These are phyloP conservation scores for Amanita molliuscula DNA, from an alignment of 768 basidiomycete genomes.

Conservation along the genomic window DNA sequence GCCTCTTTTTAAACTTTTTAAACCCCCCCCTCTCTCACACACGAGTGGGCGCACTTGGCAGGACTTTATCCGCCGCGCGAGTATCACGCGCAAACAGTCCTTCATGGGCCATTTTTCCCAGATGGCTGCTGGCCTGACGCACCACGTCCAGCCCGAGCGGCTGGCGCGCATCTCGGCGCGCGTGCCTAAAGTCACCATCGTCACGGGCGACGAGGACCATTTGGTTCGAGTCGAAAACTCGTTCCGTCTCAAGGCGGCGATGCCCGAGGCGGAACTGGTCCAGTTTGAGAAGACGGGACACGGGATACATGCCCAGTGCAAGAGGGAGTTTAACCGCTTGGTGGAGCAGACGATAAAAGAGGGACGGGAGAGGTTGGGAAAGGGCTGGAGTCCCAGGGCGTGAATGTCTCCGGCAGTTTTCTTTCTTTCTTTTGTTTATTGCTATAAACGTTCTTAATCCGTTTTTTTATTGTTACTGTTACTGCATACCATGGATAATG, in stretches of 20 bases:
- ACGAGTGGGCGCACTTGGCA: no score
- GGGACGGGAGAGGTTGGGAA: constrained; percentile 24
- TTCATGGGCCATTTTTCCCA: constrained; percentile 61
- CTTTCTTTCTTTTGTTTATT: no score
- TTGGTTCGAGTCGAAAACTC: constrained; percentile 46
- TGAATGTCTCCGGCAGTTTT: background rate
- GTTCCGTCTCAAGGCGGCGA: constrained; percentile 36
- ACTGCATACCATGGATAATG: no score
- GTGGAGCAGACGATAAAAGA: constrained; percentile 49
- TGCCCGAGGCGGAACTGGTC: constrained; percentile 52
- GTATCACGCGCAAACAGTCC: constrained; percentile 46
- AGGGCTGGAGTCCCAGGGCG: constrained; percentile 8
- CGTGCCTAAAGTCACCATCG: constrained; percentile 55
- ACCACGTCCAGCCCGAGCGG: constrained; percentile 40
- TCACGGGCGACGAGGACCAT: constrained; percentile 62
- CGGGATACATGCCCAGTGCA: constrained; percentile 41
- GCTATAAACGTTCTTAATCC: no score
- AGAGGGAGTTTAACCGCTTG: constrained; percentile 40
- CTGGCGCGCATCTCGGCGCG: constrained; percentile 37
- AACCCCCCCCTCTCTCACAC: no score
- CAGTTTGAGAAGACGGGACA: constrained; percentile 58
- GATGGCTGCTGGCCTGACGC: constrained; percentile 57
- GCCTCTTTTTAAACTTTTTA: no score
- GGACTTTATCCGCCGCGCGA: constrained; percentile 35
- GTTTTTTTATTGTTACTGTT: no score